Evolutionary conservation across 805 yeast genomes (phyloP).

Genomic region (Ascoidea asiatica): DNA sequence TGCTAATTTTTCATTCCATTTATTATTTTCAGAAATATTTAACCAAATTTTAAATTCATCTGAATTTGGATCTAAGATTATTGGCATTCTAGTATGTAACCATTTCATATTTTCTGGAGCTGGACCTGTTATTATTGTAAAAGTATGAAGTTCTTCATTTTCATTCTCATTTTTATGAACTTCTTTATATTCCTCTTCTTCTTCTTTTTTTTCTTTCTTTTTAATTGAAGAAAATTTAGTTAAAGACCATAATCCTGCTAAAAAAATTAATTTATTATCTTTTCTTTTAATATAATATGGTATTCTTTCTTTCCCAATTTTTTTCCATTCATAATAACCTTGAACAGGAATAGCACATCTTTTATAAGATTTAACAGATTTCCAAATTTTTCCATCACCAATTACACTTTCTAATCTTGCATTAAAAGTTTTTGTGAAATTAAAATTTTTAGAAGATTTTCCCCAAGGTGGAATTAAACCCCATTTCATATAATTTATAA

Average conservation of each 20-base stretch:
- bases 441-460: constrained; percentile 20
- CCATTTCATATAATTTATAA: constrained; percentile 55
- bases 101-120: constrained; percentile 49
- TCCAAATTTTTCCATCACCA: constrained; percentile 44
- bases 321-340: constrained; percentile 81
- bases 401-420: constrained; percentile 54
- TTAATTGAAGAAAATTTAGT: neutral
- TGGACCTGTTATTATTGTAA: constrained; percentile 61
- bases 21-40: constrained; percentile 18
- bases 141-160: constrained; percentile 26
- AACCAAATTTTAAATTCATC: constrained; percentile 57
- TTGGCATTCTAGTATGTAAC: constrained; percentile 74
- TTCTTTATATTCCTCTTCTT: constrained; percentile 14
- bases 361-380: constrained; percentile 25
- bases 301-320: constrained; percentile 22
- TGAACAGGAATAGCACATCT: constrained; percentile 69
- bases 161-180: constrained; percentile 12
- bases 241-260: constrained; percentile 43
- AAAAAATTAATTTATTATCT: constrained; percentile 38
- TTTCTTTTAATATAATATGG: constrained; percentile 57
- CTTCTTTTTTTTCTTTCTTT: constrained; percentile 2
- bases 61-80: constrained; percentile 45
- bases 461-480: constrained; percentile 68
- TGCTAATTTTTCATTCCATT: constrained; percentile 21
- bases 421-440: constrained; percentile 49